Base-by-base conservation (phyloP, 192 early-diverging fungal species). In the Radiomyces spectabilis region DNA sequence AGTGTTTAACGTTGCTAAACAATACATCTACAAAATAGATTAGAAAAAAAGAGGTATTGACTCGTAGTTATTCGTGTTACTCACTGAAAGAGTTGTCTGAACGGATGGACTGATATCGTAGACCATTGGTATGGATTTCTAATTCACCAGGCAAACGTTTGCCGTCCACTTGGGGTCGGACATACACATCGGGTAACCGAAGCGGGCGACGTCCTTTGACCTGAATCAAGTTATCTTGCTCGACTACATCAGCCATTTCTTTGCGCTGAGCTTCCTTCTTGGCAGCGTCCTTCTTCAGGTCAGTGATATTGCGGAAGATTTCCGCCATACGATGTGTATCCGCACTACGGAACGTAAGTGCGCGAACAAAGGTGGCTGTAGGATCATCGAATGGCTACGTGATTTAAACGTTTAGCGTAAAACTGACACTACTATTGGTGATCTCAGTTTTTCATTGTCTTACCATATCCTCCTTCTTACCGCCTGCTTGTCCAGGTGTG, bases 1-100 rank as follows among this genome's bases (percentile, higher is more conserved):
- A 55, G 62, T 99, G 97, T 59, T 91, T 86, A 59, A 99, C 87
- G 68, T 99, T 99, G 75, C 86, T 92, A 64, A 99, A 99, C 52
- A 99, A 68, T 29, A 99, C 80, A 69, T 97, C 92, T 78, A 22
- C 16, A 22, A 21, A 24, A 34, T 40, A 43, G 6, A 65, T 29
- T 22, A 32, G 13, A 13, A 24, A 55, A 7, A 58, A 27, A 50
- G 45, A 27, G 16, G 25, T 47, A 34, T 27, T 12, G 6, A 5
- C 5, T 42, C n/a, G n/a, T 8, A 19, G 8, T 42, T 42, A 13
- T 42, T 19, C 5, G 41, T 42, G 33, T 8, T 35, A 35, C 52
- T 51, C 53, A 83, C 81, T 84, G 44, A 95, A 83, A n/a, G 80
- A 80, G 34, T 90, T 78, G 47, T 91, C 87, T 37, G 71, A 74